Evolutionary conservation across 129 eudicot genomes (phyloP), one percentile per base, ranked within the genome.

Genomic region (Chrysanthemum makinoi): DNA sequence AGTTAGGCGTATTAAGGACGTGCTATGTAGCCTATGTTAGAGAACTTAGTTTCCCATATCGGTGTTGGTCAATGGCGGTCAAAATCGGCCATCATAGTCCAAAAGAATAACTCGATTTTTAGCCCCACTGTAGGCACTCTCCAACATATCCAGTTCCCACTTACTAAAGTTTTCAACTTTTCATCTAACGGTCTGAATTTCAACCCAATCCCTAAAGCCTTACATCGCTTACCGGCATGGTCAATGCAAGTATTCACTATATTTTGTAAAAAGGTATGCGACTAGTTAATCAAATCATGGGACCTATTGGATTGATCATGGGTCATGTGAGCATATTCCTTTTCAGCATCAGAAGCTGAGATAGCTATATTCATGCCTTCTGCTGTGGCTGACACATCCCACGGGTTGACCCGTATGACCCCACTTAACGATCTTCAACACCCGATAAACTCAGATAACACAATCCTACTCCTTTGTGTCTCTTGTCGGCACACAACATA

Each of bases 351-450:
- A 2, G 83, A 72, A 68, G 73, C 58, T 6, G 87, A 70, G 10
- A 86, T 78, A 10, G 86, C 87, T 24, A 78, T 80, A 46, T 86
- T 66, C 81, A 86, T 59, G 26, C 87, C 91, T 69, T 86, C 87
- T 4, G 88, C 87, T 2, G 84, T 81, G 12, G 87, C 68, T 13
- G 83, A 87, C 57, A 83, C 74, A 13, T 86, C 81, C 91, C 88
- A 86, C 4, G 88, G 91, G 77, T 86, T 86, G 58, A 86, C 87
- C 54, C 91, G 82, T 46, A 86, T 83, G 10, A 87, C 87, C 12
- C 91, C 91, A 72, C 91, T 86, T 52, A 83, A 74, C 8, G 91
- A 86, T 56, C 87, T 87, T 1, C 85, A 86, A 65, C 91, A 86
- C 28, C 91, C 91, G 30, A 86, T 81, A 7, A 86, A 86, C 67